These are phyloP conservation scores for Letharia columbiana DNA, from an alignment of 495 filamentous ascomycete species.

Conservation along the genomic window DNA sequence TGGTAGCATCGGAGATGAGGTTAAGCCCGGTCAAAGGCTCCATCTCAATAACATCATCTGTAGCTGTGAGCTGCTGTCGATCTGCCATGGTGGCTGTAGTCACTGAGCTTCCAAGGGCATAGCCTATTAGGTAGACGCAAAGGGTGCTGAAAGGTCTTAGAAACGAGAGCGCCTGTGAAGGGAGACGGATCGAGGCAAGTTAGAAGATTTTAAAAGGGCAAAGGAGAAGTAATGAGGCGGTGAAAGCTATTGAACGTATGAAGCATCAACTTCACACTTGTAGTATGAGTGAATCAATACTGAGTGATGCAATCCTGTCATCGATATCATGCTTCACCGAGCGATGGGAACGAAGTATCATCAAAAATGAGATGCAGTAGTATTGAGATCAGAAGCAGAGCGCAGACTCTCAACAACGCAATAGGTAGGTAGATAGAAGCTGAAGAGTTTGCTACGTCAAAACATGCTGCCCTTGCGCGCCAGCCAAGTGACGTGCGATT, in stretches of 20 bases:
- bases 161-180: not conserved
- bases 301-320: not conserved
- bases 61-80: not conserved
- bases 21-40: slow-evolving; percentile 6
- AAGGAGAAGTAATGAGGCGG: not conserved
- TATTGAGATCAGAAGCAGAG: not conserved
- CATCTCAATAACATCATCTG: not conserved
- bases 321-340: not conserved
- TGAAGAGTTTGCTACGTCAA: not conserved
- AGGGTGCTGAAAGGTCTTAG: not conserved
- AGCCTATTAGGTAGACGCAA: not conserved
- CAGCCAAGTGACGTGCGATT: not conserved
- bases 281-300: not conserved
- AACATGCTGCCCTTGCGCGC: not conserved
- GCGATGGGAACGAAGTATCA: not conserved
- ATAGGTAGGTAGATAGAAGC: not conserved
- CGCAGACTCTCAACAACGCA: too few species aligned
- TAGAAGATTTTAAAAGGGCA: not conserved
- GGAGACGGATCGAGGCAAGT: not conserved
- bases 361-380: not conserved
- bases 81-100: not conserved
- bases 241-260: not conserved
- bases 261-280: not conserved
- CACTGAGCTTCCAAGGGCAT: not conserved
- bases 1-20: not conserved